Evolutionary conservation across 1,284 basidiomycete species (phyloP), one percentile per base, ranked within the genome.

Genomic region (Boletus semigastroideus): DNA sequence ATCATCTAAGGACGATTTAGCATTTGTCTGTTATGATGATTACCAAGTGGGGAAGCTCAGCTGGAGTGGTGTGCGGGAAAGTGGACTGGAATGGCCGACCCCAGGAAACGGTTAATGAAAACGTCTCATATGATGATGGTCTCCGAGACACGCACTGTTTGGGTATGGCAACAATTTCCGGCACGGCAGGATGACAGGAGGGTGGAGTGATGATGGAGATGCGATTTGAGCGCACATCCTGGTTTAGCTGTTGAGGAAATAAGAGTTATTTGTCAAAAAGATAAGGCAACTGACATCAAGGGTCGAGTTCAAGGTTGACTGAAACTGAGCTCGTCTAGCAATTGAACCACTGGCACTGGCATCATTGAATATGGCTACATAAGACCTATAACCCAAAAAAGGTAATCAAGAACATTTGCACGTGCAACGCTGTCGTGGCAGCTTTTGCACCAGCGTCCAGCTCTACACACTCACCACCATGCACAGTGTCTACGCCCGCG

Each of bases 401-500:
- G 49, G 59, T 1, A 59, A 20, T 39, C 16, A 13, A 6, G 25
- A 25, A 25, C 25, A 25, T 8, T n/a, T 49, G 42, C 16, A 56
- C 58, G 56, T 58, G 59, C 46, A 16, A 12, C n/a, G 41, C 25
- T 49, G 42, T 42, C 34, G 53, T 56, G 38, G 51, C 27, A 25
- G 4, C 16, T 10, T 13, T 17, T 38, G 17, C 7, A n/a, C n/a
- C n/a, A n/a, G n/a, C n/a, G n/a, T n/a, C n/a, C 36, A 11, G 6
- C 17, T 19, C 17, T 19, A 37, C 36, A 12, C 10, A 36, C n/a
- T 8, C 34, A 2, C 19, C 37, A 30, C 37, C 46, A 90, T 90
- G 87, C 86, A 90, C 57, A 86, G 76, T 59, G 69, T 84, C 42
- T 79, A 83, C 59, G 74, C 87, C 36, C 77, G 90, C 54, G 67